Evolutionary conservation across 371 early-diverging fungal genomes (phyloP).

Genomic region (Mortierella sp.): DNA sequence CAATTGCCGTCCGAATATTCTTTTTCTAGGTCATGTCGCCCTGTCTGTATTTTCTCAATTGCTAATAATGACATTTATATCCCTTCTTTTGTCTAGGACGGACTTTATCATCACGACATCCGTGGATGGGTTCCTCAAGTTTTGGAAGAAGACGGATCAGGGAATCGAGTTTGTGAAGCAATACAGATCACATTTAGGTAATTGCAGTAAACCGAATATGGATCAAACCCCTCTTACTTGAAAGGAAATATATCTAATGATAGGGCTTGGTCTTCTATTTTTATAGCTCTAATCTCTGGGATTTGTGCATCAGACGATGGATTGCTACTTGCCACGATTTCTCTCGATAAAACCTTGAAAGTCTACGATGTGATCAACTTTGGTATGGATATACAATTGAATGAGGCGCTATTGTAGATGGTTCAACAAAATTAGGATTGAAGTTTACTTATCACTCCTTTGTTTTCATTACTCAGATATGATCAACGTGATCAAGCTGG

Average conservation of each 20-base stretch:
- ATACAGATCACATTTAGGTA: constrained; percentile 88
- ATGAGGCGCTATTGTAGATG: background rate
- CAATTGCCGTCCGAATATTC: background rate
- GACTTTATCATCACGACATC: constrained; percentile 96
- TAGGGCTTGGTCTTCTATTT: background rate
- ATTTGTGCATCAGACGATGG: constrained; percentile 83
- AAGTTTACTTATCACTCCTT: constrained; percentile 50
- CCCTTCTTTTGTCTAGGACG: constrained; percentile 61
- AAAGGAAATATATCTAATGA: background rate
- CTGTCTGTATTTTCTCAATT: background rate
- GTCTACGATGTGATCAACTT: constrained; percentile 96
- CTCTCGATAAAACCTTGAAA: constrained; percentile 88
- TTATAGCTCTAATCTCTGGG: constrained; percentile 64
- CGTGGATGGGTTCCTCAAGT: constrained; percentile 96
- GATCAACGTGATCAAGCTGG: constrained; percentile 93
- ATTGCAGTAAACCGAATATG: background rate
- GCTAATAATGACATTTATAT: background rate
- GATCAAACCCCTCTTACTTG: too few species aligned
- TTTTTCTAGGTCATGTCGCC: background rate
- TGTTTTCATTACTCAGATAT: constrained; percentile 73
- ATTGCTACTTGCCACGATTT: constrained; percentile 83
- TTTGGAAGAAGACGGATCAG: constrained; percentile 95
- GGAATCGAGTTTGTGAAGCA: constrained; percentile 98
- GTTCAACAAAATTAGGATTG: constrained; percentile 65
- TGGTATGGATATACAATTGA: constrained; percentile 62